Evolutionary conservation across 129 eudicot species (phyloP).

Genomic region (Pittosporum tobira): DNA sequence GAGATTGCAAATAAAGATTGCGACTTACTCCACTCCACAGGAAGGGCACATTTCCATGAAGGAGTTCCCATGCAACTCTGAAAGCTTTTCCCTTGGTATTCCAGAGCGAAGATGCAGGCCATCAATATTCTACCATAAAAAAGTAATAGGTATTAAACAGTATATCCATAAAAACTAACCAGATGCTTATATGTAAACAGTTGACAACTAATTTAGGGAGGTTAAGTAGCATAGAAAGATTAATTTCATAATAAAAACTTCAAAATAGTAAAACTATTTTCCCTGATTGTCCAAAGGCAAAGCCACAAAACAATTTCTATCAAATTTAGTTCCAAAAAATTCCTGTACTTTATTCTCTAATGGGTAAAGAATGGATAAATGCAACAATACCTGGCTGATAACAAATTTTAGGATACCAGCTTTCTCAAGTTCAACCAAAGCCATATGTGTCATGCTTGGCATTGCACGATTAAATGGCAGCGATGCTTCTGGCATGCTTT

Average conservation of each 20-base stretch:
- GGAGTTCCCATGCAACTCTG: conserved; percentile 89
- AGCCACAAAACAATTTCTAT: no score
- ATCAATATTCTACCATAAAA: conserved; percentile 50
- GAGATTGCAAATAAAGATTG: not conserved
- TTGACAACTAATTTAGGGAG: no score
- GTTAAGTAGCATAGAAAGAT: no score
- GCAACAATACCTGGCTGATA: conserved; percentile 69
- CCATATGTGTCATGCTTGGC: conserved; percentile 91
- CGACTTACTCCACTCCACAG: conserved; percentile 60
- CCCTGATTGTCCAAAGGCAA: no score
- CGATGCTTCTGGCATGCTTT: conserved; percentile 89
- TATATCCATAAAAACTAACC: not conserved
- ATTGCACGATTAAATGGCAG: conserved; percentile 87
- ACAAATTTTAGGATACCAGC: conserved; percentile 84
- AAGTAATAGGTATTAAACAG: conserved; percentile 2
- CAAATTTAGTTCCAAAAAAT: no score
- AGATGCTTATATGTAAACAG: not conserved
- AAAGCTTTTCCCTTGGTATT: conserved; percentile 66
- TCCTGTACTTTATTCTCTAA: no score
- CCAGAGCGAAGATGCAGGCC: conserved; percentile 93
- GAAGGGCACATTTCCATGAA: conserved; percentile 77
- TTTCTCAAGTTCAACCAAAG: conserved; percentile 72
- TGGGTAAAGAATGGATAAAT: no score
- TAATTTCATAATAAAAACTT: no score
- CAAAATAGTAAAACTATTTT: no score